Evolutionary conservation across 495 filamentous ascomycete species (phyloP).

Genomic region (Penicillium paxilli): DNA sequence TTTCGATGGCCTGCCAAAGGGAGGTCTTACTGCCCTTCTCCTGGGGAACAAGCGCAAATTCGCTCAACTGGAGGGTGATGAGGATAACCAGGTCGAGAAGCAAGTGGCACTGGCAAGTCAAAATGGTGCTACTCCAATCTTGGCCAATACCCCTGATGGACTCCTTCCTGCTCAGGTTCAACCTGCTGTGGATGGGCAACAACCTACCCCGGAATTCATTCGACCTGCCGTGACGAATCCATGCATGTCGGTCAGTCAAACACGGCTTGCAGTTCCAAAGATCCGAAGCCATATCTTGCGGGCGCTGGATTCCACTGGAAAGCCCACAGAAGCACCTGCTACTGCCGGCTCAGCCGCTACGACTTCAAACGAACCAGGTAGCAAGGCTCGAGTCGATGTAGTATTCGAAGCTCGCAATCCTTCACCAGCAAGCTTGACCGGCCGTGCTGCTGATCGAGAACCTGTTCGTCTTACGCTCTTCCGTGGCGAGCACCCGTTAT

Average conservation of each 20-base stretch:
- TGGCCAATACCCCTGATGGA: conserved; percentile 75
- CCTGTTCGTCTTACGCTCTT: conserved; percentile 80
- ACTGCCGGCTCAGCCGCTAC: conserved; percentile 39
- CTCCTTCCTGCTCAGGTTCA: conserved; percentile 64
- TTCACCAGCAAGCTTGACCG: conserved; percentile 54
- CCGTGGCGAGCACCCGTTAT: conserved; percentile 79
- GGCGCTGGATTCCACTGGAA: conserved; percentile 45
- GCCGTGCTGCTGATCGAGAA: conserved; percentile 63
- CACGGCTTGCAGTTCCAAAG: conserved; percentile 88
- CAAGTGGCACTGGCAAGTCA: conserved; percentile 54
- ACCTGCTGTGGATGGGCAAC: conserved; percentile 54
- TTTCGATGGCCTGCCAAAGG: conserved; percentile 89
- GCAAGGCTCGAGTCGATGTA: conserved; percentile 59
- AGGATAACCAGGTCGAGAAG: conserved; percentile 68
- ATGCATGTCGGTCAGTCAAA: conserved; percentile 73
- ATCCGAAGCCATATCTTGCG: conserved; percentile 75
- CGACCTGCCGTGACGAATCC: conserved; percentile 86
- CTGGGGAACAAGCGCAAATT: conserved; percentile 92
- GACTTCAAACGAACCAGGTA: conserved; percentile 43
- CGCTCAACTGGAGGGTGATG: conserved; percentile 62
- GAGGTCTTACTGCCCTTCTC: conserved; percentile 79
- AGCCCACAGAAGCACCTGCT: conserved; percentile 45
- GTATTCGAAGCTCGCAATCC: conserved; percentile 77
- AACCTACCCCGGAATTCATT: conserved; percentile 80
- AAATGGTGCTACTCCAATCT: conserved; percentile 68